These are phyloP conservation scores for Kockovaella imperatae DNA, from an alignment of 768 basidiomycete genomes.

Conservation along the genomic window DNA sequence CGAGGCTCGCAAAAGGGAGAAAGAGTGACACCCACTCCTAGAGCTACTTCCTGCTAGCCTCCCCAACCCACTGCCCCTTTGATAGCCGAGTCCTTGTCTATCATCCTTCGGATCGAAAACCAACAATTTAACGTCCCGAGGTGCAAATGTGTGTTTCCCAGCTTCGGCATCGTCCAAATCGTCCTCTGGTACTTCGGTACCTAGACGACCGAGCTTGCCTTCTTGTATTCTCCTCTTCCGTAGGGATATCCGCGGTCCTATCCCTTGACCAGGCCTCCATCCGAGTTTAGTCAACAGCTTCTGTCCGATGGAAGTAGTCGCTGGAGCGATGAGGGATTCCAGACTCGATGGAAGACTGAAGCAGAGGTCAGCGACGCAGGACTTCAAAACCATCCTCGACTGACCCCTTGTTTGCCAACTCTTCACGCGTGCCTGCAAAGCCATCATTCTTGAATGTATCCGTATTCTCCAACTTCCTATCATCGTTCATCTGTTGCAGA, in stretches of 20 bases:
- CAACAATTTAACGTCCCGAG: constrained; percentile 64
- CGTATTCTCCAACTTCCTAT: constrained; percentile 64
- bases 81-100: constrained; percentile 72
- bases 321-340: constrained; percentile 59
- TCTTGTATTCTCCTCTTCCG: constrained; percentile 68
- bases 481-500: constrained; percentile 68
- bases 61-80: constrained; percentile 49
- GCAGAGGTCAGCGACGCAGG: not conserved
- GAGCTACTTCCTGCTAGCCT: constrained; percentile 12
- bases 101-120: constrained; percentile 64
- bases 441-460: constrained; percentile 62
- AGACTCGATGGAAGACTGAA: constrained; percentile 28
- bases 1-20: not conserved
- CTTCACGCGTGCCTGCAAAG: constrained; percentile 51
- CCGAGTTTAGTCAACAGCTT: constrained; percentile 90
- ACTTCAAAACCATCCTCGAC: constrained; percentile 13
- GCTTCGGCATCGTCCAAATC: constrained; percentile 48
- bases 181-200: constrained; percentile 40
- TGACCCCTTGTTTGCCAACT: constrained; percentile 44
- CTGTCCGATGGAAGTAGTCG: constrained; percentile 73
- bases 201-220: constrained; percentile 46
- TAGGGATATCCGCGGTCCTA: constrained; percentile 79
- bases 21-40: constrained; percentile 4
- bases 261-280: constrained; percentile 85
- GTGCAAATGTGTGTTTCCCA: constrained; percentile 76